Evolutionary conservation across 23 red algal species (phyloP).

Genomic region (Chondrus crispus): DNA sequence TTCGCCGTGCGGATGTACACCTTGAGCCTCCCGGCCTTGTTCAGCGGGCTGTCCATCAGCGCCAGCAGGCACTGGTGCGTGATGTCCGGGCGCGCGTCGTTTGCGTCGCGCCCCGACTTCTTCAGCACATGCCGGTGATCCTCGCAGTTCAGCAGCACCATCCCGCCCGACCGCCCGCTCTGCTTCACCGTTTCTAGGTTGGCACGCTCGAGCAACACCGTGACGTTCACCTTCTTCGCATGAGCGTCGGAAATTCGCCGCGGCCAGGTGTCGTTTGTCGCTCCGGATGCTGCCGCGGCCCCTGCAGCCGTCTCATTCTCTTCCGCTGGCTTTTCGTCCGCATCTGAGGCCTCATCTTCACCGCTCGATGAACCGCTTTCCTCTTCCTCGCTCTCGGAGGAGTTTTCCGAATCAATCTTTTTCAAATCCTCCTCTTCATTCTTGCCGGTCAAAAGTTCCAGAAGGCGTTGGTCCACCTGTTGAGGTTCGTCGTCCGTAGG

Average conservation of each 20-base stretch:
- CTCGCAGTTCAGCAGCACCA: slow-evolving; percentile 81
- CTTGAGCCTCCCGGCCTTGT: slow-evolving; percentile 89
- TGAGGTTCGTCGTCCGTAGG: too few species aligned
- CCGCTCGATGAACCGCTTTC: too few species aligned
- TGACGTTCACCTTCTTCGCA: slow-evolving; percentile 67
- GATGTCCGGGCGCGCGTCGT: slow-evolving; percentile 92
- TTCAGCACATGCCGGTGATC: slow-evolving; percentile 72
- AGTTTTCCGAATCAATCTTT: too few species aligned
- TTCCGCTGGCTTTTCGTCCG: too few species aligned
- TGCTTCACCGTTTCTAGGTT: slow-evolving; percentile 77
- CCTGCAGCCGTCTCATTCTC: too few species aligned
- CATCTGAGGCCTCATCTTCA: too few species aligned
- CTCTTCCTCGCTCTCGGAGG: too few species aligned
- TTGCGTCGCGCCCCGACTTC: slow-evolving; percentile 70
- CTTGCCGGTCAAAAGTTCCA: too few species aligned
- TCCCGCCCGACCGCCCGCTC: slow-evolving; percentile 23
- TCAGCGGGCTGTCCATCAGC: slow-evolving; percentile 90
- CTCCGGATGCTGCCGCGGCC: too few species aligned
- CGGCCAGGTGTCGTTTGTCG: too few species aligned
- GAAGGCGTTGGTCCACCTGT: too few species aligned
- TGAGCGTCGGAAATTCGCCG: neutral
- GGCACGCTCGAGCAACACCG: slow-evolving; percentile 74
- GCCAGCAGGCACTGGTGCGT: slow-evolving; percentile 95
- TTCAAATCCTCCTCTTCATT: too few species aligned
- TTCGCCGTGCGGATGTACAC: slow-evolving; percentile 86